Conservation (phyloP, 345 rosid genomes). For the Toxicodendron radicans region DNA sequence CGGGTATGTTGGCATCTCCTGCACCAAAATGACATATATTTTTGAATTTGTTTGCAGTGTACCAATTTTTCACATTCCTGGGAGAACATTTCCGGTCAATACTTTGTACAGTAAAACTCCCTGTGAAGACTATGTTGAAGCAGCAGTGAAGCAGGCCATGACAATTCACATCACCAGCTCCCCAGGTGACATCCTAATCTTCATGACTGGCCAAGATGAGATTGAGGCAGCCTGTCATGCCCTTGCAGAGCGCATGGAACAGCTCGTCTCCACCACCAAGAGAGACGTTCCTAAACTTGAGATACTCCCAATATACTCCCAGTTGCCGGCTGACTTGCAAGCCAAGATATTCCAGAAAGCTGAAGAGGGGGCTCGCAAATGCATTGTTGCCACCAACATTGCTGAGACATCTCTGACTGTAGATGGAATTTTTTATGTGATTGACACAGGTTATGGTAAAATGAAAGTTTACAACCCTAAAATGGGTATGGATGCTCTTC, state of each 20-base stretch:
- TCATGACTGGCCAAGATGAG: conserved; percentile 99
- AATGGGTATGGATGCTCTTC: conserved; percentile 99
- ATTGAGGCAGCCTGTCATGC: conserved; percentile 93
- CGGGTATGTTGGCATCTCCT: conserved; percentile 6
- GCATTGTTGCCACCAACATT: conserved; percentile 97
- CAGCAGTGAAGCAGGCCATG: conserved; percentile 98
- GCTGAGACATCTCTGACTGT: conserved; percentile 98
- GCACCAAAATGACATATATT: not conserved
- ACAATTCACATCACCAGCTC: conserved; percentile 84
- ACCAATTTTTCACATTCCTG: conserved; percentile 90
- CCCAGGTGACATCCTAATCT: conserved; percentile 95
- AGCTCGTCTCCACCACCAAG: conserved; percentile 62
- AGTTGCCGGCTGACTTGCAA: conserved; percentile 96
- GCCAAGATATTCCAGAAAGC: conserved; percentile 96
- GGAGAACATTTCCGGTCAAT: conserved; percentile 94
- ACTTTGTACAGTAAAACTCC: conserved; percentile 79
- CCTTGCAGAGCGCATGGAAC: conserved; percentile 91
- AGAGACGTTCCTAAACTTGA: conserved; percentile 73
- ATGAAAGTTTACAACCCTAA: conserved; percentile 98
- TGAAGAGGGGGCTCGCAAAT: conserved; percentile 94
- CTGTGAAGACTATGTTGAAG: conserved; percentile 97
- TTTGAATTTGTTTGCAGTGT: conserved; percentile 58
- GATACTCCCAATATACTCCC: conserved; percentile 96
- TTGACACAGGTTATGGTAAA: conserved; percentile 94
- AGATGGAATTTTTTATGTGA: conserved; percentile 89